Evolutionary conservation across 805 yeast genomes (phyloP).

Genomic region (Zygosaccharomyces rouxii): DNA sequence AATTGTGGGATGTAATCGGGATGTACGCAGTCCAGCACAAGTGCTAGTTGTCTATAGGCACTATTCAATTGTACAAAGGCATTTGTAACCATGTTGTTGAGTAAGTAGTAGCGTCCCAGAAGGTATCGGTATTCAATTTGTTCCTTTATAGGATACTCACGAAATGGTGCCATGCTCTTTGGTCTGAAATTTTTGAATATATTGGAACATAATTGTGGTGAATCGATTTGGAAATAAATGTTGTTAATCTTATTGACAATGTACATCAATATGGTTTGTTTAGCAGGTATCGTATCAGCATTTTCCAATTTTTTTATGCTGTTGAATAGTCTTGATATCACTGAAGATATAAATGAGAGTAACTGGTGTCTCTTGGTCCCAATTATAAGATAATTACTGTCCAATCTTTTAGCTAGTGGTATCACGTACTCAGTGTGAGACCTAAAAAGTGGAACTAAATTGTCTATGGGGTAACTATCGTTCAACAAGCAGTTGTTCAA

Average conservation of each 20-base stretch:
- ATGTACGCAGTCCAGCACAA: constrained; percentile 26
- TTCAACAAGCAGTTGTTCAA: constrained; percentile 43
- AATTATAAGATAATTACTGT: constrained; percentile 16
- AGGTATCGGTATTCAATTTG: constrained; percentile 53
- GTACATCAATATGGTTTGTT: constrained; percentile 48
- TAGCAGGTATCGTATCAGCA: constrained; percentile 25
- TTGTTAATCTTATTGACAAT: constrained; percentile 53
- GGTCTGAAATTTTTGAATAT: constrained; percentile 44
- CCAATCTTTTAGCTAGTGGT: constrained; percentile 28
- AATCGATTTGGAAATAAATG: constrained; percentile 46
- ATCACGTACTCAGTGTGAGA: constrained; percentile 36
- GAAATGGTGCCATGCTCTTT: constrained; percentile 50
- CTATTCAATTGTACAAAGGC: constrained; percentile 52
- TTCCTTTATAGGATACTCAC: constrained; percentile 42
- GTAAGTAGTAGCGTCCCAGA: constrained; percentile 52
- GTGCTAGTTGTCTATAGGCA: constrained; percentile 41
- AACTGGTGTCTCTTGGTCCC: constrained; percentile 35
- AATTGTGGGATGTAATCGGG: constrained; percentile 9
- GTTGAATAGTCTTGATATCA: constrained; percentile 56
- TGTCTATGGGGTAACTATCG: constrained; percentile 36
- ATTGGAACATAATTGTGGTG: constrained; percentile 35
- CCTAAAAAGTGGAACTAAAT: constrained; percentile 19
- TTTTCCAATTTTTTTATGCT: constrained; percentile 43
- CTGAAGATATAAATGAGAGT: constrained; percentile 47
- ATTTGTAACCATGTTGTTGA: constrained; percentile 47